These are phyloP conservation scores for Venturia asperata DNA, from an alignment of 2,329 filamentous ascomycete genomes.

Conservation along the genomic window DNA sequence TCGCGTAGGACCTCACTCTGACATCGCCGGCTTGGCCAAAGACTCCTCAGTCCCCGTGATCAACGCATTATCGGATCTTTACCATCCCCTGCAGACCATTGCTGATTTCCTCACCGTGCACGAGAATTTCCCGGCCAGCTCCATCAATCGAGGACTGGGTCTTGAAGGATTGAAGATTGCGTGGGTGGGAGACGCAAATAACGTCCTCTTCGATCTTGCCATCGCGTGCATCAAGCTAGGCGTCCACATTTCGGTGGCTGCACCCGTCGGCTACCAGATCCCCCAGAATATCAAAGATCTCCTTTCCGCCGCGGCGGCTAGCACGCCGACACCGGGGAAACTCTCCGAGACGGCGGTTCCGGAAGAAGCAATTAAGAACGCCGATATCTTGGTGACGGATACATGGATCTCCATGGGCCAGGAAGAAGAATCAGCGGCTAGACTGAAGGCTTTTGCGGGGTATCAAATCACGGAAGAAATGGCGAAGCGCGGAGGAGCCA, in stretches of 20 bases:
- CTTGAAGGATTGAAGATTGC: constrained; percentile 82
- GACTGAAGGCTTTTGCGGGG: constrained; percentile 73
- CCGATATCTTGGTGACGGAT: constrained; percentile 88
- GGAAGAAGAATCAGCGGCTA: constrained; percentile 72
- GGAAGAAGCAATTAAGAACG: constrained; percentile 75
- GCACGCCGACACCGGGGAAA: constrained; percentile 54
- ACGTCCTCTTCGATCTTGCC: constrained; percentile 89
- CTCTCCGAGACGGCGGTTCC: constrained; percentile 71
- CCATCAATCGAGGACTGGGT: constrained; percentile 46
- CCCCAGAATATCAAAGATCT: constrained; percentile 65
- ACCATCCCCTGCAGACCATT: constrained; percentile 89
- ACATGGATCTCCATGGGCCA: constrained; percentile 99
- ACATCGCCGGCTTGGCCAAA: constrained; percentile 43
- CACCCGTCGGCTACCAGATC: constrained; percentile 77
- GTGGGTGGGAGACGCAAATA: constrained; percentile 96
- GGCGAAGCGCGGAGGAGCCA: constrained; percentile 76
- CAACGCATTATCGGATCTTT: constrained; percentile 70
- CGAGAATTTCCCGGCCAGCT: constrained; percentile 56
- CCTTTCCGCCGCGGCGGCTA: constrained; percentile 57
- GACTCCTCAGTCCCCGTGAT: constrained; percentile 44
- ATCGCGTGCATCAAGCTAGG: constrained; percentile 83
- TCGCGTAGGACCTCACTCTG: constrained; percentile 46
- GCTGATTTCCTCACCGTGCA: constrained; percentile 89
- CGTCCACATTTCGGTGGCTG: constrained; percentile 78
- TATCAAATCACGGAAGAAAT: constrained; percentile 89